These are phyloP conservation scores for Fraxinus latifolia DNA, from an alignment of 305 asterid genomes.

Conservation along the genomic window DNA sequence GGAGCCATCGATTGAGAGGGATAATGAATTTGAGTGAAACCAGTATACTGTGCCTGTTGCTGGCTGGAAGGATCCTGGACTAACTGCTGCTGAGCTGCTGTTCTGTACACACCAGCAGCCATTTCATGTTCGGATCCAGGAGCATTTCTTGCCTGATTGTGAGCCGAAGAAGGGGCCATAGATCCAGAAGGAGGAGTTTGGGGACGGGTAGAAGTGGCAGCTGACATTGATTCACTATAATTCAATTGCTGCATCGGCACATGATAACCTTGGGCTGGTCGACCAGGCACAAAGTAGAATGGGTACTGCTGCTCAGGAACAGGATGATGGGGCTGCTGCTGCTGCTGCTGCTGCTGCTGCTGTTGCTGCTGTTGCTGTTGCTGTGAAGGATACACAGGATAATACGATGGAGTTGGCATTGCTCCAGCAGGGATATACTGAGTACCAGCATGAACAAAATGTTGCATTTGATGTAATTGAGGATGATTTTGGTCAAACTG, in stretches of 20 bases:
- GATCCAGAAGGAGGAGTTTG: constrained; percentile 32
- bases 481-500: constrained; percentile 40
- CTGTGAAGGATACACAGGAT: constrained; percentile 39
- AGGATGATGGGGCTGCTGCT: constrained; percentile 30
- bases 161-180: constrained; percentile 31
- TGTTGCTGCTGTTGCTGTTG: constrained; percentile 8
- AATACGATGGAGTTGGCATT: constrained; percentile 35
- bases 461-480: constrained; percentile 40
- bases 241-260: constrained; percentile 36
- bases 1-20: constrained; percentile 72
- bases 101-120: constrained; percentile 57
- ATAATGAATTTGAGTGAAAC: constrained; percentile 75
- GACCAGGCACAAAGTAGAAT: constrained; percentile 32
- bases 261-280: constrained; percentile 38
- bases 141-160: constrained; percentile 37
- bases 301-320: constrained; percentile 41
- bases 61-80: constrained; percentile 56
- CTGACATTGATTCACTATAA: constrained; percentile 29
- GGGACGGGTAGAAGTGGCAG: constrained; percentile 29
- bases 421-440: constrained; percentile 42
- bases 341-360: constrained; percentile 6
- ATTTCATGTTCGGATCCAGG: constrained; percentile 39
- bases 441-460: constrained; percentile 38
- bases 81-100: constrained; percentile 38
- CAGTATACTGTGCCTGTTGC: constrained; percentile 60